Evolutionary conservation across 2,329 filamentous ascomycete genomes (phyloP).

Genomic region (Aspergillus hortae): DNA sequence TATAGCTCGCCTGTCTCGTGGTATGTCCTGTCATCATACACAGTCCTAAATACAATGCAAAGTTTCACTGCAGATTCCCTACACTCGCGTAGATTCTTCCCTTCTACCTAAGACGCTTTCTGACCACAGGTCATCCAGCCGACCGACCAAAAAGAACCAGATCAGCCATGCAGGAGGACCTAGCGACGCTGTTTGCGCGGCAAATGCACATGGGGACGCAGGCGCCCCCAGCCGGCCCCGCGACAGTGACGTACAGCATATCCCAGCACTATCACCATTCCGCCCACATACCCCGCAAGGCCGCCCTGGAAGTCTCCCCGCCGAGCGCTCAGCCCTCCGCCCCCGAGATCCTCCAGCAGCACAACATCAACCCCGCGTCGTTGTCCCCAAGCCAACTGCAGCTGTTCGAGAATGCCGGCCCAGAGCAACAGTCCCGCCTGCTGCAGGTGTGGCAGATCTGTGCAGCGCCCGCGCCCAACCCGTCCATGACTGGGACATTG

Average conservation of each 20-base stretch:
- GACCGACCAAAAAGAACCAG: neutral
- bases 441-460: slow-evolving; percentile 83
- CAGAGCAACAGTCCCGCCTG: slow-evolving; percentile 68
- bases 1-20: too few species aligned
- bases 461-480: slow-evolving; percentile 37
- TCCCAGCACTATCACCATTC: slow-evolving; percentile 84
- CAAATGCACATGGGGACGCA: slow-evolving; percentile 62
- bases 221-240: slow-evolving; percentile 31
- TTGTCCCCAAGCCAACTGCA: slow-evolving; percentile 73
- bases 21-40: too few species aligned
- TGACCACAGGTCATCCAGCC: neutral
- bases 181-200: slow-evolving; percentile 73
- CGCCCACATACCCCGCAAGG: slow-evolving; percentile 57
- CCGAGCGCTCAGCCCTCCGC: neutral
- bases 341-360: slow-evolving; percentile 49
- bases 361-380: slow-evolving; percentile 59
- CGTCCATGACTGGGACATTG: too few species aligned
- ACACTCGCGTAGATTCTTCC: too few species aligned
- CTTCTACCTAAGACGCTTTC: too few species aligned
- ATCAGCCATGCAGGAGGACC: slow-evolving; percentile 62
- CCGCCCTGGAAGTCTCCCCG: slow-evolving; percentile 24
- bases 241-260: slow-evolving; percentile 66
- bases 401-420: slow-evolving; percentile 72
- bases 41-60: too few species aligned
- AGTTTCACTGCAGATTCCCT: too few species aligned